phyloP scores from a whole-genome alignment of 2,329 filamentous ascomycete genomes.

The Ascochyta fabae region DNA sequence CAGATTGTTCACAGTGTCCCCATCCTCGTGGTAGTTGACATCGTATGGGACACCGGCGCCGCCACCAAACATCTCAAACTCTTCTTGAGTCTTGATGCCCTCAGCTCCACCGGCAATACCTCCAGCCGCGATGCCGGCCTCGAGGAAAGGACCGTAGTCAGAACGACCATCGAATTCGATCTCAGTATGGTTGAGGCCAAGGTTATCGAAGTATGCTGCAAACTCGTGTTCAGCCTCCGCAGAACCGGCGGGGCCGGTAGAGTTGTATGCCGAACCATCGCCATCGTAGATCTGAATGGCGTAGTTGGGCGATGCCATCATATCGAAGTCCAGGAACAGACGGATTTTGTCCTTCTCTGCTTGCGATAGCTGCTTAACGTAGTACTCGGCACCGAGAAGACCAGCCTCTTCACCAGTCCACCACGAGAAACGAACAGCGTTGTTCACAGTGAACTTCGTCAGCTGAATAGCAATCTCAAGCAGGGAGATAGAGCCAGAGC shows the following conservation, averaged over 20 bases:
- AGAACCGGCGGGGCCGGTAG: conserved; percentile 66
- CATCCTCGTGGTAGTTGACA: conserved; percentile 62
- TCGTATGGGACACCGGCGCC: conserved; percentile 65
- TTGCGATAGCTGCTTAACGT: conserved; percentile 58
- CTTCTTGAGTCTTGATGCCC: conserved; percentile 72
- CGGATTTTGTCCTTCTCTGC: conserved; percentile 64
- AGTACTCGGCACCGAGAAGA: conserved; percentile 65
- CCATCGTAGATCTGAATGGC: conserved; percentile 64
- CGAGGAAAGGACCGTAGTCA: conserved; percentile 80
- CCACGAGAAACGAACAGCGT: conserved; percentile 69
- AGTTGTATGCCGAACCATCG: conserved; percentile 62
- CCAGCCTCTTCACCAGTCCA: conserved; percentile 71
- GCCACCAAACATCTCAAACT: conserved; percentile 74
- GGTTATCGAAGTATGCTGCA: conserved; percentile 40
- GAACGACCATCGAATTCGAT: conserved; percentile 80
- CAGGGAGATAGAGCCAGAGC: conserved; percentile 68
- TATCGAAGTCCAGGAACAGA: conserved; percentile 75
- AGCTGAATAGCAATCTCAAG: conserved; percentile 67
- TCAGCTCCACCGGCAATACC: conserved; percentile 82
- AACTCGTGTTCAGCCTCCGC: conserved; percentile 71
- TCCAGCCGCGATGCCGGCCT: conserved; percentile 73
- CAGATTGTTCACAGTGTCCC: conserved; percentile 62
- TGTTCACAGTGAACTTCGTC: conserved; percentile 74
- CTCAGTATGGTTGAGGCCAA: conserved; percentile 59
- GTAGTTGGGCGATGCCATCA: conserved; percentile 71